Percentiles rank a stretch among this genome's conserved stretches.
Conservation (phyloP, 768 basidiomycete genomes). For the Xerocomus spinulosus region DNA sequence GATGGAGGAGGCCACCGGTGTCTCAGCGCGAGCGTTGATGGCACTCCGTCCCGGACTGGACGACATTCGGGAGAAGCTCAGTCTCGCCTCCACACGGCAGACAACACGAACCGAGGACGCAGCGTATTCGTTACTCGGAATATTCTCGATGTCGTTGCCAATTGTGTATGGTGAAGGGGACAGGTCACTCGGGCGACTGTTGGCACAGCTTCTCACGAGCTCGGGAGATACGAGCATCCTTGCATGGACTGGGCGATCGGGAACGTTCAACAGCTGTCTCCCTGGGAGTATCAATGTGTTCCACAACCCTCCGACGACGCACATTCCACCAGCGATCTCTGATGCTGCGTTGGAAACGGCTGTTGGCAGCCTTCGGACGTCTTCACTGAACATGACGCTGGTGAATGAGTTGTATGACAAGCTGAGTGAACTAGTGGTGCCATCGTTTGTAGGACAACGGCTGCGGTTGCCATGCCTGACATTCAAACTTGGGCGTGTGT, state of each 20-base stretch:
- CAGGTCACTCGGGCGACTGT: conserved; percentile 3
- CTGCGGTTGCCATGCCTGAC: conserved; percentile 10
- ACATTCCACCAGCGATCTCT: not conserved
- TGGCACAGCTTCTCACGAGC: conserved; percentile 4
- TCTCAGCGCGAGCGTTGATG: not conserved
- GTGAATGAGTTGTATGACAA: not conserved
- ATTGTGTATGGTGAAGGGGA: conserved; percentile 11
- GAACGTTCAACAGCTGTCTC: conserved; percentile 10
- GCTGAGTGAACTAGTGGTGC: conserved; percentile 1
- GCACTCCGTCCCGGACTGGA: conserved; percentile 2
- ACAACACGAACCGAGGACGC: conserved; percentile 9
- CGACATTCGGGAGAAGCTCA: conserved; percentile 10
- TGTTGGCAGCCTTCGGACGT: not conserved
- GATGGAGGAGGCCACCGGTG: conserved; percentile 2
- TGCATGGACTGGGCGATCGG: conserved; percentile 7
- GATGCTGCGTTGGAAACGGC: not conserved
- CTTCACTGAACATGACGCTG: not conserved
- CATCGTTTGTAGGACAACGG: not conserved
- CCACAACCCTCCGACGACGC: not conserved
- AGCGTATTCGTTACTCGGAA: conserved; percentile 9
- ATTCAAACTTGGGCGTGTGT: conserved; percentile 1
- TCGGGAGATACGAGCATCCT: conserved; percentile 6
- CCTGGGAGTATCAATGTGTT: conserved; percentile 1
- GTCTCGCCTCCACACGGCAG: conserved; percentile 6
- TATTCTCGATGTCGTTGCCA: conserved; percentile 2